Base-by-base conservation (phyloP, 495 filamentous ascomycete genomes). In the Rostrohypoxylon terebratum region DNA sequence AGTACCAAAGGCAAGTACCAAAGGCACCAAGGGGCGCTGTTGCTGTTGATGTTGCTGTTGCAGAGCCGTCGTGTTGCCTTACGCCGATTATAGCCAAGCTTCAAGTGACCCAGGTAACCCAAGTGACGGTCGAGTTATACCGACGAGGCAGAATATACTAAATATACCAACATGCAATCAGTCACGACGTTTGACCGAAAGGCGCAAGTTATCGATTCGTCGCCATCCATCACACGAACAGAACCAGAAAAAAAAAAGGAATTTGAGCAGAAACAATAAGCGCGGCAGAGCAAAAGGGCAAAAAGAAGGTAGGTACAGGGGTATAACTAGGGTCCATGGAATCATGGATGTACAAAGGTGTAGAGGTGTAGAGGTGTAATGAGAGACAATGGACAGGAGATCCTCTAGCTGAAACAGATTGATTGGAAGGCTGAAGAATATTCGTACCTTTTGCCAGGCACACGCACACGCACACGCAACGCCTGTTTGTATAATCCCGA, bases 391-490 rank as follows among this genome's bases (percentile, higher is more conserved):
- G n/a, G 60, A 57, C 34, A 59, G 58, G 51, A 42, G 62, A 66
- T 57, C 60, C 45, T 14, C 33, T 69, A 73, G 66, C 51, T 74
- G 71, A 74, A 70, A 74, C 66, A 63, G 34, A 16, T 44, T 51
- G 66, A 33, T 60, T 69, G 63, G 63, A 6, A 45, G 42, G 42
- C 16, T 45, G 42, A 57, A 57, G 62, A 63, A 63, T 59, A 54
- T 58, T 28, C 66, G 66, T 70, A 74, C 71, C 71, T 70, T 69
- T 51, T 59, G 36, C 20, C 60, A 73, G 62, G 55, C 47, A 66
- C 55, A 61, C 66, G 63, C 63, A 66, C 55, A 61, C 66, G 63
- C 63, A 59, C 57, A 69, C 18, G 42, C 42, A 45, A 45, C 16
- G 20, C 42, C 42, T 33, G 44, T 38, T 54, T 67, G 55, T 66